Conservation (phyloP, 2,329 filamentous ascomycete genomes). For the Alternaria sp. region DNA sequence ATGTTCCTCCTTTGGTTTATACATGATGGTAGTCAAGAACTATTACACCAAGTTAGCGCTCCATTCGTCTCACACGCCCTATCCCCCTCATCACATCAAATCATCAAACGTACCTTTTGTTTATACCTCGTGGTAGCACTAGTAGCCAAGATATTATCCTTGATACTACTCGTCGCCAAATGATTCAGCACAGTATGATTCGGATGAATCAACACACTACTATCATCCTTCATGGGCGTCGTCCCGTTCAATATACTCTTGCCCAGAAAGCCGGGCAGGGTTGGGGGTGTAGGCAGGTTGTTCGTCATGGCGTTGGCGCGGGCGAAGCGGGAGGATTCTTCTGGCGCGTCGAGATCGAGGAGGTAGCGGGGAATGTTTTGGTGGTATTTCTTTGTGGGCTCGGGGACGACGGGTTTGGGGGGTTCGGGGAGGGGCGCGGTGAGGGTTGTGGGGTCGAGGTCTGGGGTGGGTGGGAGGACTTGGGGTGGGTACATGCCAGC, state of each 20-base stretch:
- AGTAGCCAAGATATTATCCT: constrained; percentile 92
- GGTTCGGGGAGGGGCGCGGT: constrained; percentile 38
- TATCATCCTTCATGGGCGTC: constrained; percentile 95
- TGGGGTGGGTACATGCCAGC: constrained; percentile 44
- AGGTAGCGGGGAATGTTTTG: constrained; percentile 83
- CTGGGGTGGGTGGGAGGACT: constrained; percentile 56
- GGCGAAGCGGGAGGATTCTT: constrained; percentile 77
- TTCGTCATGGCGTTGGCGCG: constrained; percentile 77
- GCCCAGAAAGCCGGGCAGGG: constrained; percentile 86
- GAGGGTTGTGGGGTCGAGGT: constrained; percentile 29
- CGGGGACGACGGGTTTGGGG: constrained; percentile 38
- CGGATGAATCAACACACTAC: constrained; percentile 94
- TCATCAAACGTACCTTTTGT: constrained; percentile 72
- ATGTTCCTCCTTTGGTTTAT: constrained; percentile 78
- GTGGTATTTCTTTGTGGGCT: constrained; percentile 67
- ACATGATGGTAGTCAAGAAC: constrained; percentile 98
- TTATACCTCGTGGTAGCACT: constrained; percentile 98
- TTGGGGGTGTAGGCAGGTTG: constrained; percentile 83
- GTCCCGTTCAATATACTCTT: constrained; percentile 94
- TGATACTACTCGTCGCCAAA: constrained; percentile 96
- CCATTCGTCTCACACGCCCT: not conserved
- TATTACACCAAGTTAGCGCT: constrained; percentile 49
- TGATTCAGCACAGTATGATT: constrained; percentile 98
- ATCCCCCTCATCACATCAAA: constrained; percentile 13
- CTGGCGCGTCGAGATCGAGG: constrained; percentile 82